phyloP scores from a whole-genome alignment of 2,329 filamentous ascomycete species.

The Xylaria digitata region DNA sequence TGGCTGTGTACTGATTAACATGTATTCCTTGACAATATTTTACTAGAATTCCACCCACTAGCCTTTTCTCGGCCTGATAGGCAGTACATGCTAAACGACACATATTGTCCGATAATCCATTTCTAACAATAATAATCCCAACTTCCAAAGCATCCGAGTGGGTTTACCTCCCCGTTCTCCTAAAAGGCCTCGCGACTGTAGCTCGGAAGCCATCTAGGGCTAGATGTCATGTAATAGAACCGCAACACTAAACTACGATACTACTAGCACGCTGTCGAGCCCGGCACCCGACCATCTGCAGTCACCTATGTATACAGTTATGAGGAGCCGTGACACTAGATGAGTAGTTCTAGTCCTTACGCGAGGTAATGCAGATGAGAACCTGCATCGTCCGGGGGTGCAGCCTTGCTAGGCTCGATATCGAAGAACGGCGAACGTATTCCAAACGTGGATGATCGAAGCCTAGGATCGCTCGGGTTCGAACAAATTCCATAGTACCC shows the following conservation, averaged over 20 bases:
- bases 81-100: background rate
- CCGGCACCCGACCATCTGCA: too few relatives aligned
- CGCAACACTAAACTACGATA: too few relatives aligned
- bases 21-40: background rate
- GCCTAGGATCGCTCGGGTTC: conserved; percentile 15
- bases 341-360: too few relatives aligned
- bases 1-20: too few relatives aligned
- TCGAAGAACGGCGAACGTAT: conserved; percentile 31
- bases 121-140: background rate
- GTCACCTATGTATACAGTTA: too few relatives aligned
- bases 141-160: too few relatives aligned
- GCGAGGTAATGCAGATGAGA: conserved; percentile 32
- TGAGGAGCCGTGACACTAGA: conserved; percentile 11
- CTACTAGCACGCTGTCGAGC: too few relatives aligned
- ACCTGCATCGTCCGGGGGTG: conserved; percentile 27
- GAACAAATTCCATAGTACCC: conserved; percentile 27
- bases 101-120: background rate
- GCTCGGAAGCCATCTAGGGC: too few relatives aligned
- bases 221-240: too few relatives aligned
- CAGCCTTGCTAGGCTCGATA: conserved; percentile 30
- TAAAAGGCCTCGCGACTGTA: too few relatives aligned
- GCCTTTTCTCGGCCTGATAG: background rate
- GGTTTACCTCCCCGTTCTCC: too few relatives aligned
- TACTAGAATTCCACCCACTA: background rate
- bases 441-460: conserved; percentile 27